A percentile compares a stretch with the other conserved stretches of the same genome.
Conservation (phyloP, 2,329 filamentous ascomycete species). For the Polychaeton citri region DNA sequence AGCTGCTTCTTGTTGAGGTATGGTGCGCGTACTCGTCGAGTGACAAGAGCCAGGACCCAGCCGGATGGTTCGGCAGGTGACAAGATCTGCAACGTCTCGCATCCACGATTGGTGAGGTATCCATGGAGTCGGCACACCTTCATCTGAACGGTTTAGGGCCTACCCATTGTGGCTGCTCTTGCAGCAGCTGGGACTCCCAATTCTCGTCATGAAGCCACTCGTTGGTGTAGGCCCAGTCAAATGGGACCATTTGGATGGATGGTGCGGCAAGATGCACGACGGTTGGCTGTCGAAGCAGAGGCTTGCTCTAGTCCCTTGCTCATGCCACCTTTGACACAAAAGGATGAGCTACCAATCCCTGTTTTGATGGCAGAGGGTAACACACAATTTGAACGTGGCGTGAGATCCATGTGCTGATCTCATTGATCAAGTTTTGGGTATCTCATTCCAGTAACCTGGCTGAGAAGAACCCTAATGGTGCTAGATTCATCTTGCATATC, state of each 20-base stretch:
- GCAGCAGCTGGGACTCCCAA: not conserved
- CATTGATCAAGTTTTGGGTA: too few relatives aligned
- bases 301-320: not conserved
- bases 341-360: not conserved
- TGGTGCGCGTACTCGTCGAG: too few relatives aligned
- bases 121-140: not conserved
- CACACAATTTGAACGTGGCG: not conserved
- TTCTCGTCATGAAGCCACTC: not conserved
- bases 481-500: too few relatives aligned
- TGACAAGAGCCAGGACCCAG: not conserved
- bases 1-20: too few relatives aligned
- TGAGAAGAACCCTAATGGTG: too few relatives aligned
- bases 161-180: not conserved
- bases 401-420: constrained; percentile 1
- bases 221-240: not conserved
- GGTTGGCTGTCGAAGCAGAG: not conserved
- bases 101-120: not conserved
- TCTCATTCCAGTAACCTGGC: too few relatives aligned
- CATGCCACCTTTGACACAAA: not conserved
- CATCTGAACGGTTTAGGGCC: not conserved
- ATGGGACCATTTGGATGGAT: not conserved
- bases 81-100: not conserved
- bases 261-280: not conserved
- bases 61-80: not conserved
- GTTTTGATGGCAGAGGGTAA: not conserved